These are phyloP conservation scores for Fusarium kyushuense DNA, from an alignment of 2,329 filamentous ascomycete genomes.

Conservation along the genomic window DNA sequence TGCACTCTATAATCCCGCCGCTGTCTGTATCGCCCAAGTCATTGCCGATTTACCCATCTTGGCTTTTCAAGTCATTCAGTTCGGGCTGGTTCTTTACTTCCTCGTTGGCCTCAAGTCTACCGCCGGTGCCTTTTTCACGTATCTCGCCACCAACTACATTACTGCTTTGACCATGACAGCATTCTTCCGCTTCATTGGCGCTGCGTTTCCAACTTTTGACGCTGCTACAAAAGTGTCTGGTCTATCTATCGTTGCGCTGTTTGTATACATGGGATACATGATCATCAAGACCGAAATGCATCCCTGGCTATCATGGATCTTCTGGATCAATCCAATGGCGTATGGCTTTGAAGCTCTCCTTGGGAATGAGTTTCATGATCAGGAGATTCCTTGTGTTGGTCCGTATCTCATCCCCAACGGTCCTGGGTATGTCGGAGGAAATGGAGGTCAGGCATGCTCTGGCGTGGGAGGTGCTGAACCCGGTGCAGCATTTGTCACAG, in stretches of 20 bases:
- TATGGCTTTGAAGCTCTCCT: conserved; percentile 77
- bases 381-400: conserved; percentile 64
- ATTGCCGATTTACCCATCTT: conserved; percentile 67
- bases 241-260: conserved; percentile 60
- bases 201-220: conserved; percentile 67
- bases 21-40: conserved; percentile 69
- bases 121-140: conserved; percentile 71
- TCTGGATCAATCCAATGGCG: conserved; percentile 74
- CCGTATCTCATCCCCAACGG: conserved; percentile 64
- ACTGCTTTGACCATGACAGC: conserved; percentile 65
- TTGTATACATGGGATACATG: conserved; percentile 74
- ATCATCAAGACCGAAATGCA: conserved; percentile 72
- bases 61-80: conserved; percentile 68
- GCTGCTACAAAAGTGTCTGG: conserved; percentile 69
- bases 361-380: conserved; percentile 75
- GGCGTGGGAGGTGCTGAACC: conserved; percentile 67
- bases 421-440: conserved; percentile 57
- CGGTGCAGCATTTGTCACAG: conserved; percentile 63
- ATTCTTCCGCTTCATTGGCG: conserved; percentile 67
- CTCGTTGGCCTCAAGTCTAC: conserved; percentile 67
- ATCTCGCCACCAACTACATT: conserved; percentile 59
- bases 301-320: conserved; percentile 72
- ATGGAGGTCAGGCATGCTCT: conserved; percentile 63
- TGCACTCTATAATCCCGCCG: conserved; percentile 68
- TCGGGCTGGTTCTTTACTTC: conserved; percentile 71